Conservation (phyloP, 352 stramenopile genomes). For the Globisporangium irregulare region DNA sequence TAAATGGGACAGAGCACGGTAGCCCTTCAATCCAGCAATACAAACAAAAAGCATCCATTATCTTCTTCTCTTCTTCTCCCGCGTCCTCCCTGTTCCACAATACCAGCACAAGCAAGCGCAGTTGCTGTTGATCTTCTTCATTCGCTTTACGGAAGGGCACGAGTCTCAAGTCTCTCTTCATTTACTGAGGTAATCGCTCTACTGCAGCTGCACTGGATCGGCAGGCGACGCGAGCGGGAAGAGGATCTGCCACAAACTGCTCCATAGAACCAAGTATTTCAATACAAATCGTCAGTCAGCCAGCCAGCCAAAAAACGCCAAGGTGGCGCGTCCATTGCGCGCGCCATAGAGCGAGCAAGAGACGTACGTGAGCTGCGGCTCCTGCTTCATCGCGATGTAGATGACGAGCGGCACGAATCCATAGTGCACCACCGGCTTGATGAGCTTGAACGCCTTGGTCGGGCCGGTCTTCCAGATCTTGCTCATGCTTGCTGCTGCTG, state of each 20-base stretch:
- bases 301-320: neutral
- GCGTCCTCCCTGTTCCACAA: neutral
- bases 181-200: neutral
- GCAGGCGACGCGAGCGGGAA: slow-evolving; percentile 69
- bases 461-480: slow-evolving; percentile 80
- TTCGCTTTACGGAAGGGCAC: neutral
- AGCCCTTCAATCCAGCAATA: neutral
- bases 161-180: neutral
- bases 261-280: neutral
- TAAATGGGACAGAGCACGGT: too few relatives aligned
- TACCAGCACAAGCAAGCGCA: neutral
- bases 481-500: slow-evolving; percentile 31
- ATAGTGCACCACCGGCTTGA: slow-evolving; percentile 84
- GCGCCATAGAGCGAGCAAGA: neutral
- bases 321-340: neutral
- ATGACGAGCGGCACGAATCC: slow-evolving; percentile 81
- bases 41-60: slow-evolving; percentile 11
- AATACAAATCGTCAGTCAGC: slow-evolving; percentile 6
- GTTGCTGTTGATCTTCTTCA: neutral
- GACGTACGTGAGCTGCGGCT: slow-evolving; percentile 67
- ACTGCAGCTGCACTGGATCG: slow-evolving; percentile 50
- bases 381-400: slow-evolving; percentile 78
- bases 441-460: slow-evolving; percentile 72
- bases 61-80: neutral
- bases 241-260: slow-evolving; percentile 66